A percentile compares a stretch with the other conserved stretches of the same genome.
Evolutionary conservation across 192 early-diverging fungal species (phyloP).

Genomic region (Umbelopsis ramanniana): DNA sequence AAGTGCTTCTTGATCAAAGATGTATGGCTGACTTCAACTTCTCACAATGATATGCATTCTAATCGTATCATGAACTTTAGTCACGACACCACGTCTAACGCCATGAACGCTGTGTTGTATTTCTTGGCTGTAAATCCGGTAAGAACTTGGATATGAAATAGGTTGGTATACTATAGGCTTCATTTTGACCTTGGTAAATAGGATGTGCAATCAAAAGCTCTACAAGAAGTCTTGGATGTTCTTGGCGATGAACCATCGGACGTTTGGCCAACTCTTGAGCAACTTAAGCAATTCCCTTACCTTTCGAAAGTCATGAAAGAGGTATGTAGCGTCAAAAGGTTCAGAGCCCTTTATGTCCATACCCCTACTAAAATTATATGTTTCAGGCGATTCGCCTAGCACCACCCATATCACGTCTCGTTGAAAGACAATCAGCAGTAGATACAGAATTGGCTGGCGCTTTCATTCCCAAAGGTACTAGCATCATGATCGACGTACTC

Average conservation of each 20-base stretch:
- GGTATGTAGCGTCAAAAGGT: conserved; percentile 20
- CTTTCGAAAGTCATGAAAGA: conserved; percentile 58
- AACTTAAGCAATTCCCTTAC: conserved; percentile 55
- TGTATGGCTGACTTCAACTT: not conserved
- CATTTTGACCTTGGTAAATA: not conserved
- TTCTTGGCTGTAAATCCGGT: conserved; percentile 44
- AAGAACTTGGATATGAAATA: not conserved
- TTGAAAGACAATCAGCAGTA: not conserved
- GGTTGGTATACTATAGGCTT: not conserved
- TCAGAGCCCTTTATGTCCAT: conserved; percentile 2
- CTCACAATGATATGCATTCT: too few relatives aligned
- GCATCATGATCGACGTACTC: conserved; percentile 22
- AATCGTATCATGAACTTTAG: not conserved
- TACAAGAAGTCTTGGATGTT: conserved; percentile 52
- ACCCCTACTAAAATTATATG: not conserved
- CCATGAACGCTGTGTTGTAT: conserved; percentile 44
- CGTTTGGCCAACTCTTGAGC: conserved; percentile 51
- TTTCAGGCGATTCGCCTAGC: conserved; percentile 14
- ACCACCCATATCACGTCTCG: not conserved
- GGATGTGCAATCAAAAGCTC: conserved; percentile 58
- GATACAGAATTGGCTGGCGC: conserved; percentile 10
- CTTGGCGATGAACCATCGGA: conserved; percentile 58
- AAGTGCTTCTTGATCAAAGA: not conserved
- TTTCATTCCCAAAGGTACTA: conserved; percentile 8
- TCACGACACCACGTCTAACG: conserved; percentile 52